Evolutionary conservation across 1,284 basidiomycete genomes (phyloP).

Genomic region (Ceratobasidium sp.): DNA sequence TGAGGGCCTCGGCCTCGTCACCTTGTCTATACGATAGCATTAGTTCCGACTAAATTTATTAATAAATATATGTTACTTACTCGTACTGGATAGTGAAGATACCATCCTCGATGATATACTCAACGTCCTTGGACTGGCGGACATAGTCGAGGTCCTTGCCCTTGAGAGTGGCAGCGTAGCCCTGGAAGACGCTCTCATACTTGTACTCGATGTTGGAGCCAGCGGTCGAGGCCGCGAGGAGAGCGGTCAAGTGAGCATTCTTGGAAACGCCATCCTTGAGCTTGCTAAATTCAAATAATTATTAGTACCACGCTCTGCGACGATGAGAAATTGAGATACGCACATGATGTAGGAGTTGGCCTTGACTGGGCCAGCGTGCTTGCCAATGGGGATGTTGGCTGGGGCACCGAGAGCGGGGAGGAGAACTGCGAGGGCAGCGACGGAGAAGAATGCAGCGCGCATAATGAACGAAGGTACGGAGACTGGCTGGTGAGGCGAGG

Average conservation of each 20-base stretch:
- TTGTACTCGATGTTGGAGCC: conserved; percentile 36
- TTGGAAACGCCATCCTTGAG: conserved; percentile 28
- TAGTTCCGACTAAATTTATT: background rate
- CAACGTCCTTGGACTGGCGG: conserved; percentile 37
- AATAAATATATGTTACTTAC: background rate
- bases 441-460: conserved; percentile 22
- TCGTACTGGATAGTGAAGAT: conserved; percentile 8
- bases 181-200: conserved; percentile 39
- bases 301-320: background rate
- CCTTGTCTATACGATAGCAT: background rate
- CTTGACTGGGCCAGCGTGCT: conserved; percentile 25
- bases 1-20: background rate
- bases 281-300: conserved; percentile 1
- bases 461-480: background rate
- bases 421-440: conserved; percentile 23
- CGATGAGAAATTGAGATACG: background rate
- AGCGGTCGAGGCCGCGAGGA: conserved; percentile 19
- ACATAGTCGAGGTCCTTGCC: conserved; percentile 35
- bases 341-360: conserved; percentile 38
- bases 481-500: background rate
- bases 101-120: conserved; percentile 36
- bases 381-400: conserved; percentile 23
- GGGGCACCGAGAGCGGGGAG: conserved; percentile 36
- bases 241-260: conserved; percentile 17
- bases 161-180: conserved; percentile 38